Evolutionary conservation across 2,329 filamentous ascomycete genomes (phyloP).

Genomic region (Bipolaris sorokiniana): DNA sequence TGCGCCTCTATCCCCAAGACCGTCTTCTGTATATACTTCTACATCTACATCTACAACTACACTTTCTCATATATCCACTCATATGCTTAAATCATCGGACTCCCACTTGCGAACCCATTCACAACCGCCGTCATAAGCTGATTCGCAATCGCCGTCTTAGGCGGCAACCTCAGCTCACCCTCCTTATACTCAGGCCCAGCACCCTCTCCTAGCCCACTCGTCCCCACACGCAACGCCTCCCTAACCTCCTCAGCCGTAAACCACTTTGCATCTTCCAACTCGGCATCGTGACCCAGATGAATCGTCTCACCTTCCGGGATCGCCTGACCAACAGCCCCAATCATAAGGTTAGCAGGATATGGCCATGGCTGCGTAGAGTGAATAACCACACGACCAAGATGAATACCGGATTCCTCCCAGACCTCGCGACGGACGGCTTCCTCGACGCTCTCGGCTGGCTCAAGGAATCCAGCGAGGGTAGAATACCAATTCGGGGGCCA

Average conservation of each 20-base stretch:
- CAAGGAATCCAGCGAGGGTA: slow-evolving; percentile 69
- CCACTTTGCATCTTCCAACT: slow-evolving; percentile 90
- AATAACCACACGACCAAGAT: slow-evolving; percentile 58
- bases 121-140: slow-evolving; percentile 82
- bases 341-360: slow-evolving; percentile 62
- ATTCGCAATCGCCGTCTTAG: slow-evolving; percentile 88
- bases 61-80: background rate
- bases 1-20: slow-evolving; percentile 6
- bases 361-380: slow-evolving; percentile 61
- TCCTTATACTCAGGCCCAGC: slow-evolving; percentile 73
- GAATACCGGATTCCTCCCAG: slow-evolving; percentile 58
- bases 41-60: slow-evolving; percentile 2
- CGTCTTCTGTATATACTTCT: slow-evolving; percentile 1
- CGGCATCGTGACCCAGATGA: slow-evolving; percentile 83
- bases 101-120: slow-evolving; percentile 70
- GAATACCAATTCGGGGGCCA: slow-evolving; percentile 88
- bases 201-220: slow-evolving; percentile 69
- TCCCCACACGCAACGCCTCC: slow-evolving; percentile 72
- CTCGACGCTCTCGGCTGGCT: slow-evolving; percentile 59
- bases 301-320: slow-evolving; percentile 80
- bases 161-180: slow-evolving; percentile 79
- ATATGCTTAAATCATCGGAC: slow-evolving; percentile 49
- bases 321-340: slow-evolving; percentile 81
- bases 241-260: slow-evolving; percentile 80
- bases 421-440: slow-evolving; percentile 59